phyloP scores from a whole-genome alignment of 139 green algal genomes.

The Trebouxia sp. region DNA sequence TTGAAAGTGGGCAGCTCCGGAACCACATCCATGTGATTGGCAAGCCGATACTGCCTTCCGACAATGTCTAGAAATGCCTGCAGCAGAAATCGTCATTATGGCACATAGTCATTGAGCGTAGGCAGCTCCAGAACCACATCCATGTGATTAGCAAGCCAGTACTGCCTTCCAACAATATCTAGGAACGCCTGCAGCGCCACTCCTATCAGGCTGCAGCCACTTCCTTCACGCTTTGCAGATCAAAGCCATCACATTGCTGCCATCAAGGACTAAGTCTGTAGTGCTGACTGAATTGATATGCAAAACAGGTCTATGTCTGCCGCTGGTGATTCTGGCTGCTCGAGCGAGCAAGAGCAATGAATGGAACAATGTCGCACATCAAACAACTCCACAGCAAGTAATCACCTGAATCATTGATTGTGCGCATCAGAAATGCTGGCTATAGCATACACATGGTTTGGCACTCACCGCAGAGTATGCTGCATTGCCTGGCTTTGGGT shows the following conservation, averaged over 20 bases:
- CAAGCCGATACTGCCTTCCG: not conserved
- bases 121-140: conserved; percentile 2
- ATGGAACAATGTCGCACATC: too few relatives aligned
- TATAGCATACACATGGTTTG: not conserved
- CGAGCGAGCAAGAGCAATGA: too few relatives aligned
- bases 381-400: too few relatives aligned
- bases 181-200: not conserved
- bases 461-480: conserved; percentile 5
- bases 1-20: conserved; percentile 13
- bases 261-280: too few relatives aligned
- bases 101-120: not conserved
- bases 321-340: too few relatives aligned
- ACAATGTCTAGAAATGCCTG: not conserved
- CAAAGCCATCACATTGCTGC: too few relatives aligned
- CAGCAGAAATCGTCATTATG: too few relatives aligned
- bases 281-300: too few relatives aligned
- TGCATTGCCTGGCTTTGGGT: conserved; percentile 30
- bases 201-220: too few relatives aligned
- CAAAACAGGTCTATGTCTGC: too few relatives aligned
- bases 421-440: not conserved
- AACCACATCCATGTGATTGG: conserved; percentile 1
- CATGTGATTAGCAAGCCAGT: not conserved
- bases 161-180: conserved; percentile 9
- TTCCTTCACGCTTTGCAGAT: too few relatives aligned
- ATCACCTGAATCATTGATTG: not conserved